Conservation (phyloP, 139 green algal species). For the Chlamydomonas schloesseri region DNA sequence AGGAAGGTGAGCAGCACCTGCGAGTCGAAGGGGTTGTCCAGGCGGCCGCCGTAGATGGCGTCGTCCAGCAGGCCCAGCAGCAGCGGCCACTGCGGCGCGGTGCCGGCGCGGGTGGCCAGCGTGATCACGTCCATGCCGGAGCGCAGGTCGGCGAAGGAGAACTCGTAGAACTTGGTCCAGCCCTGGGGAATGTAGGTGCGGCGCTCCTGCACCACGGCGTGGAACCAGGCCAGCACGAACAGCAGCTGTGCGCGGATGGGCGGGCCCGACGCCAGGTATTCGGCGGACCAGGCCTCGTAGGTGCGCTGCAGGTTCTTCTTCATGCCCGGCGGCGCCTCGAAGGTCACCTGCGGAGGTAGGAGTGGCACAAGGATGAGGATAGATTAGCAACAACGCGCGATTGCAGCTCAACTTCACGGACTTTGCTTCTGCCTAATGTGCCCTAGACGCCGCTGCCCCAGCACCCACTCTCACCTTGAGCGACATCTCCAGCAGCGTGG, state of each 20-base stretch:
- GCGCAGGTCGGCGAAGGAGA: constrained; percentile 82
- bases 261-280: constrained; percentile 54
- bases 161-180: constrained; percentile 91
- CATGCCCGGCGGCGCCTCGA: constrained; percentile 85
- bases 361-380: not conserved
- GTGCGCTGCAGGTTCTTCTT: constrained; percentile 89
- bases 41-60: constrained; percentile 85
- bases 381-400: too few species aligned
- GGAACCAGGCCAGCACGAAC: constrained; percentile 90
- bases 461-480: constrained; percentile 62
- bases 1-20: constrained; percentile 73
- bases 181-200: constrained; percentile 82
- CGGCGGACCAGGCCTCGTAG: constrained; percentile 72
- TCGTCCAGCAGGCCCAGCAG: constrained; percentile 82
- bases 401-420: not conserved
- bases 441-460: too few species aligned
- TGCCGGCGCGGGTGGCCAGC: constrained; percentile 13
- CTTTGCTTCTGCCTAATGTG: too few species aligned
- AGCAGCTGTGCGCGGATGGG: constrained; percentile 81
- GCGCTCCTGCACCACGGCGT: constrained; percentile 86
- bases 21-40: constrained; percentile 77
- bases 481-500: constrained; percentile 78
- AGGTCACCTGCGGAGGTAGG: constrained; percentile 72
- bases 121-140: constrained; percentile 75
- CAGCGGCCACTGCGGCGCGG: constrained; percentile 70